Evolutionary conservation across 2,329 filamentous ascomycete species (phyloP).

Genomic region (Trichoderma sp.): DNA sequence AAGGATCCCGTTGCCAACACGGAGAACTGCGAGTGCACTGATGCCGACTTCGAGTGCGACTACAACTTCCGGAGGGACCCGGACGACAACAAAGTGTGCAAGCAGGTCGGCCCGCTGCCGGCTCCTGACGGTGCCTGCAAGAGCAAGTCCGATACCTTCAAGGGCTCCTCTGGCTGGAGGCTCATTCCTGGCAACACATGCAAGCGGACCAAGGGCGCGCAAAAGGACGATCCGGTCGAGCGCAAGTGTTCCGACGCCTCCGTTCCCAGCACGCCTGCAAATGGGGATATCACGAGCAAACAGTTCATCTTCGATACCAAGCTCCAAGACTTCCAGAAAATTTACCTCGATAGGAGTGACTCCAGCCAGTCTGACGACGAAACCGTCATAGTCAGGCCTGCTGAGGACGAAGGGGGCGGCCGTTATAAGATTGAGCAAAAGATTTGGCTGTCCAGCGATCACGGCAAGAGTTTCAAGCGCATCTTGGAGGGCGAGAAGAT

Average conservation of each 20-base stretch:
- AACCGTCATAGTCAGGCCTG: conserved; percentile 62
- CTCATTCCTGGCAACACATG: conserved; percentile 85
- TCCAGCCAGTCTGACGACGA: conserved; percentile 69
- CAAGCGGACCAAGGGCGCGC: conserved; percentile 59
- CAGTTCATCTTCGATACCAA: conserved; percentile 65
- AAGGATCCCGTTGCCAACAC: conserved; percentile 72
- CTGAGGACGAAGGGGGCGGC: conserved; percentile 39
- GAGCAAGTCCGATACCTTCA: conserved; percentile 66
- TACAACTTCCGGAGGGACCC: conserved; percentile 78
- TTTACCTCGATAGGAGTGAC: conserved; percentile 79
- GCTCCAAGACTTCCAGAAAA: conserved; percentile 54
- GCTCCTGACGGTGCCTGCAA: conserved; percentile 75
- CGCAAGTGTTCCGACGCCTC: conserved; percentile 69
- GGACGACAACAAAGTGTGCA: conserved; percentile 69
- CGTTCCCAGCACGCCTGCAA: conserved; percentile 52
- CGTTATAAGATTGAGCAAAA: conserved; percentile 49
- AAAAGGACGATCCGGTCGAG: conserved; percentile 74
- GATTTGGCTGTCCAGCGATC: conserved; percentile 77
- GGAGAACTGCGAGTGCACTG: conserved; percentile 77
- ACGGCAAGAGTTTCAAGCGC: conserved; percentile 81
- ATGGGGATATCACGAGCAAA: conserved; percentile 66
- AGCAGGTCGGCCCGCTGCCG: conserved; percentile 61
- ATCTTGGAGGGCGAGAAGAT: conserved; percentile 72
- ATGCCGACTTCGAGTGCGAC: conserved; percentile 92
- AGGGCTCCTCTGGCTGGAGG: conserved; percentile 86